phyloP scores from a whole-genome alignment of 1,284 basidiomycete genomes.

The Ceratorhiza oryzae-sativae region DNA sequence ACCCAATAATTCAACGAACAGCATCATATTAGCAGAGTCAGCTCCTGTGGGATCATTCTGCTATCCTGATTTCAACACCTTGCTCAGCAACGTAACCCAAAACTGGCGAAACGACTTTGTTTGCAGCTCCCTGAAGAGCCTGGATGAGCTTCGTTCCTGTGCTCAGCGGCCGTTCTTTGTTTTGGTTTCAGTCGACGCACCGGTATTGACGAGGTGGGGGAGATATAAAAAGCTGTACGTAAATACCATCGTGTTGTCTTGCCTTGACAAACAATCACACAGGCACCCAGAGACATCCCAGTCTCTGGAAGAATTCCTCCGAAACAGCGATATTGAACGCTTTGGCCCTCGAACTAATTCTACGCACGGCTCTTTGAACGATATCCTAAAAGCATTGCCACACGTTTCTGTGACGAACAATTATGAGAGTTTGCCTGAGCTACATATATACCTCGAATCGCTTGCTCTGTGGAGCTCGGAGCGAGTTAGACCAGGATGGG shows the following conservation, averaged over 20 bases:
- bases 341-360: conserved; percentile 56
- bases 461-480: conserved; percentile 75
- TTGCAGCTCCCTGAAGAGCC: conserved; percentile 72
- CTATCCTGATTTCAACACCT: conserved; percentile 62
- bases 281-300: conserved; percentile 46
- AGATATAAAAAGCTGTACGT: conserved; percentile 42
- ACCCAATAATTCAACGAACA: not conserved
- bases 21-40: conserved; percentile 5
- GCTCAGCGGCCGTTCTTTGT: conserved; percentile 90
- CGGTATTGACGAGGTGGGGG: conserved; percentile 60
- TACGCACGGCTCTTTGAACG: conserved; percentile 47
- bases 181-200: conserved; percentile 86
- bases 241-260: not conserved
- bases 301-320: conserved; percentile 73
- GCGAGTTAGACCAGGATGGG: conserved; percentile 87
- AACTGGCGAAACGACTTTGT: conserved; percentile 86
- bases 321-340: conserved; percentile 65
- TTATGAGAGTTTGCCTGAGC: conserved; percentile 61
- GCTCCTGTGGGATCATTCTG: not conserved
- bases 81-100: conserved; percentile 81
- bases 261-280: not conserved
- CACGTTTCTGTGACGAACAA: conserved; percentile 59
- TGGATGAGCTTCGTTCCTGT: conserved; percentile 72
- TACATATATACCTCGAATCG: conserved; percentile 70
- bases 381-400: conserved; percentile 41